These are phyloP conservation scores for Pichia deserticola DNA, from an alignment of 805 yeast species.

Conservation along the genomic window DNA sequence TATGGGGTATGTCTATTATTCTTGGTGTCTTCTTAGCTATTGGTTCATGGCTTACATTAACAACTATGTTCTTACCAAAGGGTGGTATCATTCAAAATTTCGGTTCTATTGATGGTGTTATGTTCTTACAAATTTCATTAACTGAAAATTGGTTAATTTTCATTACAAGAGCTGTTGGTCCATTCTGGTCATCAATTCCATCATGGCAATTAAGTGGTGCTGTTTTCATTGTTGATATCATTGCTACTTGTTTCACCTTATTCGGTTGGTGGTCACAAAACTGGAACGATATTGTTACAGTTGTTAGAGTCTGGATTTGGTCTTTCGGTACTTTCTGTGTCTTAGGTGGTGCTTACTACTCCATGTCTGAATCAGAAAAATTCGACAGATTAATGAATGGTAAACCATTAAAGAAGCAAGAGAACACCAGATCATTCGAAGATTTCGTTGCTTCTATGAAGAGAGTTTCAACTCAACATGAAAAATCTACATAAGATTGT, in stretches of 20 bases:
- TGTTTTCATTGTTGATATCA: constrained; percentile 75
- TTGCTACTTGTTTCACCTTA: constrained; percentile 81
- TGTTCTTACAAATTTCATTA: constrained; percentile 84
- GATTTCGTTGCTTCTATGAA: constrained; percentile 79
- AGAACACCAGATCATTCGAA: constrained; percentile 61
- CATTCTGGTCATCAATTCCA: constrained; percentile 91
- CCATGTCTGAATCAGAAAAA: constrained; percentile 69
- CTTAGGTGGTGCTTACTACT: constrained; percentile 89
- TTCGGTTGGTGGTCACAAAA: constrained; percentile 96
- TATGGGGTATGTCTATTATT: constrained; percentile 88
- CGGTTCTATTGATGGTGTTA: constrained; percentile 83
- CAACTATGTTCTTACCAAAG: constrained; percentile 79
- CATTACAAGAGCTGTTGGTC: constrained; percentile 92
- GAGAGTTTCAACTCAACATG: constrained; percentile 85
- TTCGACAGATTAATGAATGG: constrained; percentile 77
- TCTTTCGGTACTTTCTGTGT: constrained; percentile 92
- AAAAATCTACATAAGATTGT: constrained; percentile 62
- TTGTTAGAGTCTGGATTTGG: constrained; percentile 85
- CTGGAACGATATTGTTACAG: constrained; percentile 90
- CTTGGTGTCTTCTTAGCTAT: constrained; percentile 76
- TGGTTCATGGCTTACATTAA: constrained; percentile 87
- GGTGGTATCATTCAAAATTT: constrained; percentile 93
- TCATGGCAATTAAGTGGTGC: constrained; percentile 95
- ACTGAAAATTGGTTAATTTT: constrained; percentile 95
- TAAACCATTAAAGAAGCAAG: constrained; percentile 46